A percentile compares a stretch with the other conserved stretches of the same genome.
Evolutionary conservation across 768 basidiomycete genomes (phyloP).

Genomic region (Asterophora parasitica): DNA sequence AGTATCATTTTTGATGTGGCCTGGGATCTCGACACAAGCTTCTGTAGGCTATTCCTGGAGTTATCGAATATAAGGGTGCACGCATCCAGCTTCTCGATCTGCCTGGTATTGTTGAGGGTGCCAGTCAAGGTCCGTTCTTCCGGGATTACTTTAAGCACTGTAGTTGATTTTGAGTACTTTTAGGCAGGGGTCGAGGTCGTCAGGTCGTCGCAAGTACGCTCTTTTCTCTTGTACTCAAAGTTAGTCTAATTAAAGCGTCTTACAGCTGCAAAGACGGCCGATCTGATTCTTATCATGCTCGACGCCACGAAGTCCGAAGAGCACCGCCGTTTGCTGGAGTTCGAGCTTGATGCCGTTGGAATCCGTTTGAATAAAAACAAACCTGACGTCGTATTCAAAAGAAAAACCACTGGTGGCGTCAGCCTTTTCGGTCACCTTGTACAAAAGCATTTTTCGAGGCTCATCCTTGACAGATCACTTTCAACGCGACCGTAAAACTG

Average conservation of each 20-base stretch:
- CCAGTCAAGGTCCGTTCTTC: slow-evolving; percentile 56
- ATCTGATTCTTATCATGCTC: slow-evolving; percentile 90
- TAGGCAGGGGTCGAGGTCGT: slow-evolving; percentile 84
- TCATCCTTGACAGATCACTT: slow-evolving; percentile 58
- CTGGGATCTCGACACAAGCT: neutral
- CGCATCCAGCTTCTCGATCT: slow-evolving; percentile 93
- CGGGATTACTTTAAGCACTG: neutral
- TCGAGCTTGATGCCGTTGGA: slow-evolving; percentile 94
- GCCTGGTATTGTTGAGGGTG: slow-evolving; percentile 94
- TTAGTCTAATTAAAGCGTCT: neutral
- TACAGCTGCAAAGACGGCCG: slow-evolving; percentile 80
- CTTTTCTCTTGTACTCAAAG: slow-evolving; percentile 1
- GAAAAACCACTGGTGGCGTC: slow-evolving; percentile 88
- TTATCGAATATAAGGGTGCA: slow-evolving; percentile 89
- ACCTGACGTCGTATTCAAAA: slow-evolving; percentile 95
- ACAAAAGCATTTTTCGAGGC: slow-evolving; percentile 4
- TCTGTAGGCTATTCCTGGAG: slow-evolving; percentile 88
- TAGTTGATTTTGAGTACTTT: neutral
- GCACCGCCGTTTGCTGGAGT: slow-evolving; percentile 81
- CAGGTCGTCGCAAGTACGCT: slow-evolving; percentile 89
- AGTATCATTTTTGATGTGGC: slow-evolving; percentile 15
- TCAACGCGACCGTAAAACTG: slow-evolving; percentile 90
- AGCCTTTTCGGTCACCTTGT: slow-evolving; percentile 22
- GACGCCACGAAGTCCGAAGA: slow-evolving; percentile 93
- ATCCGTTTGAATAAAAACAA: slow-evolving; percentile 87